Evolutionary conservation across 2,329 filamentous ascomycete species (phyloP), one percentile per base, ranked within the genome.

Genomic region (Sodiomyces alkalinus): DNA sequence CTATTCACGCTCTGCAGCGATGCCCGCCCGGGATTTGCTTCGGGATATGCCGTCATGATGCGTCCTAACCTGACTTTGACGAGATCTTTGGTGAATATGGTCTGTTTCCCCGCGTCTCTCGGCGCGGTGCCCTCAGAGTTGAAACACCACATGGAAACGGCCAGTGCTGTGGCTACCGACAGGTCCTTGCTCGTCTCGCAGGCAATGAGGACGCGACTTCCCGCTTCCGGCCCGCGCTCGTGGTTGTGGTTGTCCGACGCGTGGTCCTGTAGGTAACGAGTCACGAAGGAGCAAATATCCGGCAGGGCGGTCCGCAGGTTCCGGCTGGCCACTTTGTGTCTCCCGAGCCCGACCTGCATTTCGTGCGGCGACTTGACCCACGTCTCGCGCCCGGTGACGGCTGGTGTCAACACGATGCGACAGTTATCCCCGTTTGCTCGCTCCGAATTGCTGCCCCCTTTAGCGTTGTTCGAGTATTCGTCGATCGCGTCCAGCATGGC

Each of bases 1-100:
- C 80, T 80, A 51, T 96, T 94, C 5, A 96, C 78, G 40, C 82
- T 87, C 52, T 94, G 86, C 20, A 96, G 56, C 0, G 86, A 94
- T 14, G 80, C 67, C 19, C 90, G 64, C 36, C 76, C 86, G 0
- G 87, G 86, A 46, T 92, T 92, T 3, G 77, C 79, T 39, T 79
- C 74, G 1, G 85, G 78, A 46, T 78, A 76, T 0, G 70, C 71
- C 5, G 74, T 77, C 51, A 87, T 81, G 41, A 96, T 80, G 60
- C 75, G 79, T n/a, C 79, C 77, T 18, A 96, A 60, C 29, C 76
- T 68, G 40, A 74, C 69, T 41, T 80, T 77, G 46, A 96, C 85
- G 27, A 78, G 61, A 7, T 64, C 60, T 53, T 98, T 96, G 47
- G 73, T 75, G 26, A 87, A 56, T 6, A 39, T 41, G 4, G 42